Evolutionary conservation across 495 filamentous ascomycete species (phyloP), one percentile per base, ranked within the genome.

Genomic region (Penicillium paradoxum): DNA sequence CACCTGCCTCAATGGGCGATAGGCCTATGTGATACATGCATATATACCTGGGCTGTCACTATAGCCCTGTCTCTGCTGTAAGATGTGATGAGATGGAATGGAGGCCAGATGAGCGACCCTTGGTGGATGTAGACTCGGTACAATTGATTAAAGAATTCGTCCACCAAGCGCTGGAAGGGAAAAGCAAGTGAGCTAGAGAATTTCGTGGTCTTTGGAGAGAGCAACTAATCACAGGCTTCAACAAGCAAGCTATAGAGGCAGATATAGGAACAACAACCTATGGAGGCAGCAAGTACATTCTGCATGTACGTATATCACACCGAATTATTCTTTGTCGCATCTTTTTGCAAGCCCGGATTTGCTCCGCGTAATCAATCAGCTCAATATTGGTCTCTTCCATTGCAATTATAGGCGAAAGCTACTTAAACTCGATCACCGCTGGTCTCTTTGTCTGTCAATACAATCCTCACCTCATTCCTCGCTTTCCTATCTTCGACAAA

Each of bases 301-400:
- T 45, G 51, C 51, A 44, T 44, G 41, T 44, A 44, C 21, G 30
- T 27, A 37, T 19, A 45, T 55, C 53, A 54, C 53, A 49, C 14
- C 25, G 13, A 36, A 37, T 33, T 22, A 41, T 38, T 39, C 2
- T 40, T 24, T 24, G 29, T 41, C 34, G 19, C 33, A 27, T 21
- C 18, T 22, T 21, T 45, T 45, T 30, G 15, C 13, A 21, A 34
- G 45, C 24, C 6, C 45, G 27, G 24, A 29, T 30, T 46, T 29
- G 39, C 10, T 39, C 24, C 24, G 15, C 19, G 29, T 9, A 21
- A 33, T 37, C 11, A 19, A 19, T 30, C 4, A 24, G 1, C 18
- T 22, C n/a, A 24, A 47, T 37, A 48, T 33, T 33, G 24, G 22
- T 27, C 4, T 22, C 17, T 17, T 17, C 4, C 27, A 11, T 27